These are phyloP conservation scores for Stentor coeruleus DNA, from an alignment of 73 alveolate species.

Conservation along the genomic window DNA sequence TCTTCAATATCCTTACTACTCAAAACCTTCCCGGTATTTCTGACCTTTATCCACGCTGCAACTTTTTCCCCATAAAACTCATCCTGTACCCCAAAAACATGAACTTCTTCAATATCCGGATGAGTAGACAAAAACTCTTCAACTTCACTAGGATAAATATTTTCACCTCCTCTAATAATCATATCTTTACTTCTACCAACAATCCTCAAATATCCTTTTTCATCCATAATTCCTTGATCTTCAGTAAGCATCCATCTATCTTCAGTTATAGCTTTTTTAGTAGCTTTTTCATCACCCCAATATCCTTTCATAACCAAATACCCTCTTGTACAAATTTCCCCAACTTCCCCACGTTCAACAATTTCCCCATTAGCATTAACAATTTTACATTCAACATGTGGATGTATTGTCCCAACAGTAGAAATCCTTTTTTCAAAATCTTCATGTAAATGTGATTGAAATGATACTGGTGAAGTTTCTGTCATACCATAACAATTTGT, in stretches of 20 bases:
- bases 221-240: conserved; percentile 66
- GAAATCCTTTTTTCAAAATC: too few species aligned
- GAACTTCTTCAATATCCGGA: conserved; percentile 50
- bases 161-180: conserved; percentile 90
- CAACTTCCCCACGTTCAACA: conserved; percentile 35
- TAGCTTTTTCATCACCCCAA: conserved; percentile 66
- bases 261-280: conserved; percentile 41
- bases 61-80: conserved; percentile 71
- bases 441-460: conserved; percentile 31
- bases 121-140: conserved; percentile 61
- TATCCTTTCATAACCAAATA: conserved; percentile 61
- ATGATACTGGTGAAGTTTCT: conserved; percentile 43
- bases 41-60: conserved; percentile 72
- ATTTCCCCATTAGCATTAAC: conserved; percentile 26
- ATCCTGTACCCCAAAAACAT: conserved; percentile 71
- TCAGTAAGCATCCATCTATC: conserved; percentile 65
- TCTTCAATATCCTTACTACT: too few species aligned
- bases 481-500: conserved; percentile 43
- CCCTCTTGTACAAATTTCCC: conserved; percentile 65
- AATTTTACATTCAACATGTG: conserved; percentile 33
- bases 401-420: conserved; percentile 48
- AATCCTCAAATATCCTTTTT: conserved; percentile 62
- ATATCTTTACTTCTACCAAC: conserved; percentile 78
- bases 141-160: conserved; percentile 74
- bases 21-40: too few species aligned